Base-by-base conservation (phyloP, 1,139 yeast genomes). In the Ogataea hybrid region DNA sequence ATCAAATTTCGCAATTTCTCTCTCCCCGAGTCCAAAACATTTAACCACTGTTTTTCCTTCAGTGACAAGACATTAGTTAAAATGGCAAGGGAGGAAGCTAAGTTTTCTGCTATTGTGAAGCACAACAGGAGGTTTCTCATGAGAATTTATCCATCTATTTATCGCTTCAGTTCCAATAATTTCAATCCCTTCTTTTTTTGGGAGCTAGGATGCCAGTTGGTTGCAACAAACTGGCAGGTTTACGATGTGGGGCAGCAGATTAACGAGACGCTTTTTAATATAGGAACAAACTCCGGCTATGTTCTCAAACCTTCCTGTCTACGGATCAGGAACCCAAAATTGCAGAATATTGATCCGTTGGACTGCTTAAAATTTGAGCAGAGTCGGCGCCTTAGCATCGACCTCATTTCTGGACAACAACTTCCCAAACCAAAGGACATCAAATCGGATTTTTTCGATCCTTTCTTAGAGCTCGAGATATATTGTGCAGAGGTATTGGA, bases 201-300 rank as follows among this genome's bases (percentile, higher is more conserved):
- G 98, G 70, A 71, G 36, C 70, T 75, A 40, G 99, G 99, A 0
- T 83, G 76, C 4, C 98, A 92, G 58, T 78, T 94, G 89, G 97
- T 87, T 3, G 97, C 98, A 0, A 81, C 96, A 2, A 92, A 92
- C 58, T 94, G 97, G 97, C 98, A 92, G 63, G 84, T 95, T 0
- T 84, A 79, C 60, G 98, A 92, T 58, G 50, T 79, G 17, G 97
- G 97, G 0, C 92, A 89, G 59, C 96, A 88, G 57, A 58, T 92
- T n/a, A 90, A 89, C 60, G 86, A 85, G 52, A 87, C 97, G 0
- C 68, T 90, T 71, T 92, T 92, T 62, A 70, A 77, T 35, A 68
- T 73, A 4, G 75, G 76, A 1, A 68, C 73, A 16, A 73, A 70
- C 25, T 68, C 75, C 1, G 98, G 98, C 0, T 94, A 86, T 59